A percentile compares a stretch with the other conserved stretches of the same genome.
phyloP scores from a whole-genome alignment of 148 eudicot species.

The Amaranthus hypochondriacus region DNA sequence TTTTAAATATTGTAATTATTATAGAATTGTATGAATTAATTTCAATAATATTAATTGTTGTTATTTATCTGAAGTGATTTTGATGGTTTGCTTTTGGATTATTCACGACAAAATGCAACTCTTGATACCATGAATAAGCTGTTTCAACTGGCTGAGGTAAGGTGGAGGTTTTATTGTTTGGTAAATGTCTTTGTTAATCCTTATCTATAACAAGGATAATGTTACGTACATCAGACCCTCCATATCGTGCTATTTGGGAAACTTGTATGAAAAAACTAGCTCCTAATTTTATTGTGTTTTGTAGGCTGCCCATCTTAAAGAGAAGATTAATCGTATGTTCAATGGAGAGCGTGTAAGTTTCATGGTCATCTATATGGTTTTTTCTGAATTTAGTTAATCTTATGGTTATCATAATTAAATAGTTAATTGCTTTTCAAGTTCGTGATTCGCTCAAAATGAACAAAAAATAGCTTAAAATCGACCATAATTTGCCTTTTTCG shows the following conservation, averaged over 20 bases:
- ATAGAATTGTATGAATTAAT: not conserved
- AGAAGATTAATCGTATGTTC: slow-evolving; percentile 73
- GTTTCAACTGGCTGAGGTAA: slow-evolving; percentile 77
- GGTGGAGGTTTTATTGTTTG: not conserved
- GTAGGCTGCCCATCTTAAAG: slow-evolving; percentile 81
- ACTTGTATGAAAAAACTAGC: no score
- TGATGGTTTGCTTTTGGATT: slow-evolving; percentile 76
- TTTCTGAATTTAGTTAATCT: not conserved
- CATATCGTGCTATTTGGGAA: no score
- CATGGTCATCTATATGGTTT: not conserved
- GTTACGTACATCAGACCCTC: slow-evolving; percentile 5
- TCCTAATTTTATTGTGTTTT: slow-evolving; percentile 12
- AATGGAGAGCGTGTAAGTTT: slow-evolving; percentile 62
- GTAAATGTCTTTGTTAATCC: not conserved
- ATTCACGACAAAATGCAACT: slow-evolving; percentile 78
- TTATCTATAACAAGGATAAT: not conserved
- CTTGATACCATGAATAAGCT: slow-evolving; percentile 71
- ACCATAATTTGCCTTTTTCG: not conserved
- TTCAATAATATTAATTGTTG: slow-evolving; percentile 1
- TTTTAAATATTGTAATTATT: not conserved
- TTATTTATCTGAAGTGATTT: slow-evolving; percentile 49
- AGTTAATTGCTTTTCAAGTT: no score
- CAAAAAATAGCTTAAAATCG: no score
- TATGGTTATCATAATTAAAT: not conserved
- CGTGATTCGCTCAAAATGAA: no score